Evolutionary conservation across 2,329 filamentous ascomycete species (phyloP).

Genomic region (Aspergillus novofumigatus): DNA sequence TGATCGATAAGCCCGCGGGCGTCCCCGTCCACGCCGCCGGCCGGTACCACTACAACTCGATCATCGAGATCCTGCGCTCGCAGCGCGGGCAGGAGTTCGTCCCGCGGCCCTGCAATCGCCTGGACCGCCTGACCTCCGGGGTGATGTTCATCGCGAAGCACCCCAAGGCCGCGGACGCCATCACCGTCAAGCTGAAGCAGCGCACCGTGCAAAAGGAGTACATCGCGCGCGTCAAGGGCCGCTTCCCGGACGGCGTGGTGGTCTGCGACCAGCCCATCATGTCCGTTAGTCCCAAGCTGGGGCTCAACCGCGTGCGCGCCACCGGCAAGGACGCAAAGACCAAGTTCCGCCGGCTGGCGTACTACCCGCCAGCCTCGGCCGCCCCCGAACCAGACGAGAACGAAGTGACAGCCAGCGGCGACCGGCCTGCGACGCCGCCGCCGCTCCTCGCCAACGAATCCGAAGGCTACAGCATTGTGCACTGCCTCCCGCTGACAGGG

Average conservation of each 20-base stretch:
- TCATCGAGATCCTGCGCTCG: conserved; percentile 87
- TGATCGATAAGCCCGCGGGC: conserved; percentile 94
- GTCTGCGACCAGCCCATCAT: conserved; percentile 92
- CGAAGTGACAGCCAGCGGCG: conserved; percentile 16
- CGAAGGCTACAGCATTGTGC: conserved; percentile 87
- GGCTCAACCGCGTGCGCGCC: conserved; percentile 88
- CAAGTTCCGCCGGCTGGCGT: conserved; percentile 88
- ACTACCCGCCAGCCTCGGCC: conserved; percentile 62
- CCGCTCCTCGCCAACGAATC: conserved; percentile 40
- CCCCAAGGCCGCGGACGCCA: conserved; percentile 68
- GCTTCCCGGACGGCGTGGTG: conserved; percentile 86
- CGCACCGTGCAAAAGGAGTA: conserved; percentile 94
- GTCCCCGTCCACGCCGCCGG: conserved; percentile 94
- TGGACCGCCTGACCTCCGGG: conserved; percentile 89
- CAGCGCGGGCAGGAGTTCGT: conserved; percentile 60
- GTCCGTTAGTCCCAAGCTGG: conserved; percentile 89
- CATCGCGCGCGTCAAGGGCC: conserved; percentile 80
- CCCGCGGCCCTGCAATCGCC: conserved; percentile 77
- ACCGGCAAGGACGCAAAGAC: conserved; percentile 87
- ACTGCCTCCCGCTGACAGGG: conserved; percentile 88
- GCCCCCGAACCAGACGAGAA: conserved; percentile 21
- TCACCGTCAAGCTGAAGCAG: conserved; percentile 71
- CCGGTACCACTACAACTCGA: conserved; percentile 90
- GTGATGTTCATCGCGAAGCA: conserved; percentile 98
- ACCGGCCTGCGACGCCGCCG: conserved; percentile 28